Evolutionary conservation across 768 basidiomycete species (phyloP).

Genomic region (Termitomyces sp.): DNA sequence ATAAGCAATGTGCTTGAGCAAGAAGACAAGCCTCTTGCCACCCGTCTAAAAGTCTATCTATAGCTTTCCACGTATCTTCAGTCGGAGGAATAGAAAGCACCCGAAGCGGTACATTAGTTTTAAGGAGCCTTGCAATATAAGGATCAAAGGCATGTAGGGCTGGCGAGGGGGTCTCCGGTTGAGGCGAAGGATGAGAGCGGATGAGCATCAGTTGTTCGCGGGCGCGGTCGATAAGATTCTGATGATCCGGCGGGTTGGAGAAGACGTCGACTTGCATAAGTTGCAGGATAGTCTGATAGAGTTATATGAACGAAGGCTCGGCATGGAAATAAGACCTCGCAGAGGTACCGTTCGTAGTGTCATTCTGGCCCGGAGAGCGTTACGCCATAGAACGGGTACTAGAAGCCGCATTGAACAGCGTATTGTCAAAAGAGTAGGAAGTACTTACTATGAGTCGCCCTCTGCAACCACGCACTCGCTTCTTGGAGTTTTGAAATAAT

Average conservation of each 20-base stretch:
- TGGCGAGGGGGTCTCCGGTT: constrained; percentile 39
- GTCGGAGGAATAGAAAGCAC: constrained; percentile 47
- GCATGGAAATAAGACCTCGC: not conserved
- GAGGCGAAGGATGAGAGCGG: constrained; percentile 30
- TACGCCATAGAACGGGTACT: constrained; percentile 48
- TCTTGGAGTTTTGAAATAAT: constrained; percentile 54
- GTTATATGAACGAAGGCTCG: not conserved
- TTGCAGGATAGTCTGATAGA: constrained; percentile 43
- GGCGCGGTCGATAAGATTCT: constrained; percentile 34
- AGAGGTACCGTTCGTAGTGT: constrained; percentile 51
- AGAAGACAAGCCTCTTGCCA: constrained; percentile 51
- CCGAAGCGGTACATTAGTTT: constrained; percentile 67
- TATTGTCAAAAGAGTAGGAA: not conserved
- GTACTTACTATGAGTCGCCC: constrained; percentile 36
- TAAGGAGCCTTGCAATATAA: constrained; percentile 59
- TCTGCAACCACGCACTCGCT: constrained; percentile 57
- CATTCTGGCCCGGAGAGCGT: constrained; percentile 49
- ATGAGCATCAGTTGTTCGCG: constrained; percentile 38
- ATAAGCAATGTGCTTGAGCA: constrained; percentile 37
- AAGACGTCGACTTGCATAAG: constrained; percentile 40
- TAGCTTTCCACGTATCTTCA: constrained; percentile 46
- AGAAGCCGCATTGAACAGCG: not conserved
- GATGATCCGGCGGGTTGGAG: constrained; percentile 32
- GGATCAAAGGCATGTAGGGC: constrained; percentile 62
- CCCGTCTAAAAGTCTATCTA: constrained; percentile 49